These are phyloP conservation scores for Penicillium fuscoglaucum DNA, from an alignment of 2,329 filamentous ascomycete species.

Conservation along the genomic window DNA sequence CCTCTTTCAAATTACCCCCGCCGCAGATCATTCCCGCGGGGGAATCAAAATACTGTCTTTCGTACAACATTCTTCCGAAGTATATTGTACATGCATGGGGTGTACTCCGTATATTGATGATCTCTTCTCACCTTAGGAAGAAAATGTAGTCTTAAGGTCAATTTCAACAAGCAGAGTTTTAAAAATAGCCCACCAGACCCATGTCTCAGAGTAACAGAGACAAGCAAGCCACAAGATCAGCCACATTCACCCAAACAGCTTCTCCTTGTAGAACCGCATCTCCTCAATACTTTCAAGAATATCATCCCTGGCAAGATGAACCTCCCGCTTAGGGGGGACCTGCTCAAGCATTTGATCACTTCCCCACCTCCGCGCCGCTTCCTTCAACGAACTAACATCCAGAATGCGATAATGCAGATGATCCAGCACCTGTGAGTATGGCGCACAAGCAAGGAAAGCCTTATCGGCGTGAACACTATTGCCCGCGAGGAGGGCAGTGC, in stretches of 20 bases:
- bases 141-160: neutral
- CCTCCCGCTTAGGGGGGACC: conserved; percentile 70
- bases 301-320: conserved; percentile 83
- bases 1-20: neutral
- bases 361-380: conserved; percentile 82
- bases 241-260: conserved; percentile 57
- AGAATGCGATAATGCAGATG: conserved; percentile 87
- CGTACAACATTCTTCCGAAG: neutral
- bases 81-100: neutral
- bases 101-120: neutral
- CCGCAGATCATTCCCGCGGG: conserved; percentile 4
- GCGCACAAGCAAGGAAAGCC: conserved; percentile 71
- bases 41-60: neutral
- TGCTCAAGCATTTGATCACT: conserved; percentile 58
- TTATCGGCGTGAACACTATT: conserved; percentile 92
- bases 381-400: conserved; percentile 90
- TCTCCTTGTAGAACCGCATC: conserved; percentile 76
- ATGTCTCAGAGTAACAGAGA: conserved; percentile 2
- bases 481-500: conserved; percentile 75
- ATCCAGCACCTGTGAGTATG: conserved; percentile 71
- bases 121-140: neutral
- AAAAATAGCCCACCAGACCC: neutral
- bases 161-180: neutral
- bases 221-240: neutral
- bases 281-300: conserved; percentile 95